Evolutionary conservation across 768 basidiomycete species (phyloP), one percentile per base, ranked within the genome.

Genomic region (Macrolepiota fuliginosa): DNA sequence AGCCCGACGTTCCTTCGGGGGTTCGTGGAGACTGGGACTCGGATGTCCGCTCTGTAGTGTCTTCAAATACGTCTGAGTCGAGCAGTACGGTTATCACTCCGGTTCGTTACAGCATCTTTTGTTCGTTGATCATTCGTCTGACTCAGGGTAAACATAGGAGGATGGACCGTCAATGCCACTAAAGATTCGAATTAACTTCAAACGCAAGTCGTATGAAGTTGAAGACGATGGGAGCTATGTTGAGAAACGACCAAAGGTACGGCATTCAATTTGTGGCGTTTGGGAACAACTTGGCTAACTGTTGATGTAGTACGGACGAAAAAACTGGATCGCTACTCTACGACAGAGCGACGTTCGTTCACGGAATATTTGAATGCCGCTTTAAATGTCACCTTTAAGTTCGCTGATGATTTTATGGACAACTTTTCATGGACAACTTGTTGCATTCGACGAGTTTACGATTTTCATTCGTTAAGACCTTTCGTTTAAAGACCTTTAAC

Each of bases 221-320:
- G 68, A 65, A 11, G 67, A 65, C 27, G 53, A 63, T 35, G 45
- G 40, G 12, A 64, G 66, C 12, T 47, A 56, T 27, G 61, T 64
- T 29, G 77, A 76, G 62, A 81, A 80, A 62, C 74, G 78, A 36
- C 73, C 76, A n/a, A 79, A 74, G 71, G 78, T 76, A 53, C 29
- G 64, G 56, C 46, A 32, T 22, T 42, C 13, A 11, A 49, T 51
- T n/a, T n/a, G n/a, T 32, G 24, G 24, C 47, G 12, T 50, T 24
- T 51, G 40, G 56, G 17, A 5, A 36, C n/a, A 35, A 17, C 49
- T 46, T 32, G 29, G 46, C 24, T 57, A 37, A 36, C 11, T 53
- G 22, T 29, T 27, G 22, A 36, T 25, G 12, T 42, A 69, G 65
- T 69, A 66, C 45, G 66, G 65, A n/a, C 62, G 65, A 39, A 67